These are phyloP conservation scores for Blumeria hordei DNA, from an alignment of 2,329 filamentous ascomycete species.

Conservation along the genomic window DNA sequence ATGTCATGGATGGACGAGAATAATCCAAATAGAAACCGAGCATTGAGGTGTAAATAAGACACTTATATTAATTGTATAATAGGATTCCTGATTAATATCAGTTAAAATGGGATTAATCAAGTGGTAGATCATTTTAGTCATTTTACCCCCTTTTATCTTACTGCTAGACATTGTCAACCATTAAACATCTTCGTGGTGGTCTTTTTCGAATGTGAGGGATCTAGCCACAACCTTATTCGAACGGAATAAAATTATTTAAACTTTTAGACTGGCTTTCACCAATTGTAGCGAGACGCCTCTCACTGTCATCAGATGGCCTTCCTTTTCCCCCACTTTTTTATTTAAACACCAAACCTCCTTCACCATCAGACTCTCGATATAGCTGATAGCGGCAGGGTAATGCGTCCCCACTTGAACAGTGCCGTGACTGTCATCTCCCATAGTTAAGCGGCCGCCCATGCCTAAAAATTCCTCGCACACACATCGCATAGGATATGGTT, in stretches of 20 bases:
- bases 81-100: too few relatives aligned
- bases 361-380: constrained; percentile 42
- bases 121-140: too few relatives aligned
- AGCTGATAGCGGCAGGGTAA: constrained; percentile 46
- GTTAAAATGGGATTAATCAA: too few relatives aligned
- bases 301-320: not conserved
- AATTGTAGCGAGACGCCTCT: not conserved
- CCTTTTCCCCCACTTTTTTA: not conserved
- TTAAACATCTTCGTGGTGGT: too few relatives aligned
- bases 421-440: constrained; percentile 90
- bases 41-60: too few relatives aligned
- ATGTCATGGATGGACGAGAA: too few relatives aligned
- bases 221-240: too few relatives aligned
- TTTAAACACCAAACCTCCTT: constrained; percentile 24
- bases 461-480: constrained; percentile 57
- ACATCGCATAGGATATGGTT: constrained; percentile 64
- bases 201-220: too few relatives aligned
- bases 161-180: too few relatives aligned
- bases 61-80: too few relatives aligned
- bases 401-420: constrained; percentile 71
- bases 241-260: not conserved
- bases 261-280: not conserved
- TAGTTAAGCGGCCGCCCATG: constrained; percentile 58
- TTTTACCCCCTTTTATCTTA: too few relatives aligned
- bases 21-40: too few relatives aligned